Conservation (phyloP, 1,284 basidiomycete genomes). For the Puccinia novopanici region DNA sequence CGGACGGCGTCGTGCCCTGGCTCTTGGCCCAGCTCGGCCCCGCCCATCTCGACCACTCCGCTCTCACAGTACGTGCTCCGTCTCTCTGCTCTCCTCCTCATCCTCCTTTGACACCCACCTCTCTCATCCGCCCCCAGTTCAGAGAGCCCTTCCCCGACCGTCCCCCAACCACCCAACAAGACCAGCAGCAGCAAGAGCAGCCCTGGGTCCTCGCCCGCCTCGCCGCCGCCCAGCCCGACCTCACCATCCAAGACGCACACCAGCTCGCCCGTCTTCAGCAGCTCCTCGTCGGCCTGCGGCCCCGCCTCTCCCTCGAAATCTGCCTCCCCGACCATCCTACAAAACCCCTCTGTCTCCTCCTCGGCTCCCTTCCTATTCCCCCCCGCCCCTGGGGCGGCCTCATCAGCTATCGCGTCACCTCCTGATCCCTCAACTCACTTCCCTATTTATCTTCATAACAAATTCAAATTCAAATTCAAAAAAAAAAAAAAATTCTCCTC, state of each 20-base stretch:
- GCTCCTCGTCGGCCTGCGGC: background rate
- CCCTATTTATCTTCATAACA: too few relatives aligned
- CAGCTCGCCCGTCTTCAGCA: background rate
- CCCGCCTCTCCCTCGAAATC: background rate
- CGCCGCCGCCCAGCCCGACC: background rate
- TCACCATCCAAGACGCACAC: background rate
- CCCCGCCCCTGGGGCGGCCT: background rate
- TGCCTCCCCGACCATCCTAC: background rate
- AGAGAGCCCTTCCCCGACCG: too few relatives aligned
- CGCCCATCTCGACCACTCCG: too few relatives aligned
- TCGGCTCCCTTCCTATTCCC: background rate
- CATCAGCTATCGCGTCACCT: conserved; percentile 10
- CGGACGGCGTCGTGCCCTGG: too few relatives aligned
- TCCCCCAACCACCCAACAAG: background rate
- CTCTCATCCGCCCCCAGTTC: too few relatives aligned
- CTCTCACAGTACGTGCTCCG: too few relatives aligned
- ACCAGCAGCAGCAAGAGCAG: background rate
- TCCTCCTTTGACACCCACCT: too few relatives aligned
- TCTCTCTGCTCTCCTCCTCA: too few relatives aligned
- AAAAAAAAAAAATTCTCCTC: too few relatives aligned
- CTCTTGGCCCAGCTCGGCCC: too few relatives aligned
- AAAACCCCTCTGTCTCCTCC: background rate
- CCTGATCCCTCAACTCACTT: background rate
- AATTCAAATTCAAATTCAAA: too few relatives aligned
- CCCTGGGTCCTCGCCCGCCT: background rate